Base-by-base conservation (phyloP, 306 rosid species). In the Vachellia collinsii region DNA sequence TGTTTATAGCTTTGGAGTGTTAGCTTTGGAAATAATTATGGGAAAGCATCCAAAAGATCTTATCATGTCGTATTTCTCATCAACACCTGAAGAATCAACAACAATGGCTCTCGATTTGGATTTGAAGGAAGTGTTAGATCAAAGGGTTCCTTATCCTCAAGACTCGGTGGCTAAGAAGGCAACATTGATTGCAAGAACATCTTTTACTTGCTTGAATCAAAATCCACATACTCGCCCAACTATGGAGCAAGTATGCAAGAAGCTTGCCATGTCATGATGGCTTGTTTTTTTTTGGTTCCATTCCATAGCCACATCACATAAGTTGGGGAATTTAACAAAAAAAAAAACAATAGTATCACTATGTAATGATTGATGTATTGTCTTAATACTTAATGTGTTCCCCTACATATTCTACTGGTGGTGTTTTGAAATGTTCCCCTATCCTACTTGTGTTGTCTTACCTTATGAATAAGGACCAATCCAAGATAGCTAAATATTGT, bases 1-100 rank as follows among this genome's bases (percentile, higher is more conserved):
- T 10, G 70, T 78, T 0, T 78, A 54, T 42, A 69, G 82, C 34
- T 53, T 53, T 53, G 25, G 61, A 54, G 61, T 54, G 59, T n/a
- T 53, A 9, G 59, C 11, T 53, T 17, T 83, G 81, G 87, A 83
- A 70, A 83, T 83, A 36, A 14, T 83, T 0, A 75, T 83, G 83
- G 87, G 83, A 62, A 69, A 69, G 8, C 83, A 79, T 62, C 83
- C 87, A 0, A 61, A 78, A 38, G 83, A 83, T 75, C 70, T 83
- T 29, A 41, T 83, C 67, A 74, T 82, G 23, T 71, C 67, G 1
- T 7, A 44, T 2, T 56, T 73, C 63, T 66, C 80, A 43, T 5
- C 66, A 22, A 8, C 65, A 1, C 23, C 71, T 0, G 3, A 4
- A 37, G 13, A 38, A 0, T 0, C 78, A 34, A 9, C 13, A 47